Base-by-base conservation (phyloP, 108 stramenopile species). In the Skeletonema potamos region DNA sequence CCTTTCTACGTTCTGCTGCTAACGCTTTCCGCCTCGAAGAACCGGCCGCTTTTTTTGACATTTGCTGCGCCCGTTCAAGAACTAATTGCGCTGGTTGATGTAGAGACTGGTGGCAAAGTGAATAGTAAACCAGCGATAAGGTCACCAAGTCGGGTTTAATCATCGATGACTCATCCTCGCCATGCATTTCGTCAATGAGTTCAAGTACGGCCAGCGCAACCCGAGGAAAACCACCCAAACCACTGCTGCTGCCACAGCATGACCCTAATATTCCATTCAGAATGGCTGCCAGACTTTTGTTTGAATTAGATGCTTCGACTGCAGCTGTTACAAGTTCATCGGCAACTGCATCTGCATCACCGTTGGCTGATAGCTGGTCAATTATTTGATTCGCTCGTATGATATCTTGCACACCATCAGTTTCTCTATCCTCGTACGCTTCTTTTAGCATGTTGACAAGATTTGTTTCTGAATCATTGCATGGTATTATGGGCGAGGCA, bases 11-110 rank as follows among this genome's bases (percentile, higher is more conserved):
- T 29, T 82, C 61, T 5, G 86, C 78, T 3, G 81, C 85, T 57
- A 89, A 62, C 7, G 85, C 54, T 56, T 81, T 89, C 43, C 92
- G 61, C n/a, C 86, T 67, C 65, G 84, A 80, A 32, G 86, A 79
- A 15, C 88, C 88, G 5, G 84, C 84, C 27, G 60, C n/a, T 66
- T 87, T 87, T 63, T 90, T 93, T 41, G 82, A 82, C 6, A 48
- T 28, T 37, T 68, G 48, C 30, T 60, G 64, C 6, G 86, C 89
- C 58, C 70, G 43, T 39, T 85, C 83, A 43, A 93, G 73, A n/a
- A 88, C 60, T 43, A 27, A 27, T 1, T 84, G 65, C 11, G 87
- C 80, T 11, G 68, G 27, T 13, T 27, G 28, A 26, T 33, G 29
- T 65, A 12, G 2, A 17, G 15, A 27, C n/a, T 34, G 54, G 24